phyloP scores from a whole-genome alignment of 176 grass and related monocot genomes.

The Luzula sylvatica region DNA sequence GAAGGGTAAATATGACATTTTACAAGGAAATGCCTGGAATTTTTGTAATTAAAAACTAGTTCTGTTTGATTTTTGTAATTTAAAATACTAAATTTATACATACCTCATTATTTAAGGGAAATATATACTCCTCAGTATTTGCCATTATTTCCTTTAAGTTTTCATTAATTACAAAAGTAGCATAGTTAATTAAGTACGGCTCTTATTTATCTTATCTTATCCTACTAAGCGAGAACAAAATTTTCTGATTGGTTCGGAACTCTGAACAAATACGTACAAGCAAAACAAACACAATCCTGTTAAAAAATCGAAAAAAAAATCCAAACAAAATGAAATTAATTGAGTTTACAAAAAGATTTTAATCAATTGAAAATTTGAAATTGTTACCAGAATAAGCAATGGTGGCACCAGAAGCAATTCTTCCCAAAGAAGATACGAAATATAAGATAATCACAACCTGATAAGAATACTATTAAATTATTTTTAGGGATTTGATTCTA shows the following conservation, averaged over 20 bases:
- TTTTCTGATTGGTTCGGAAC: slow-evolving; percentile 45
- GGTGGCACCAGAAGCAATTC: slow-evolving; percentile 71
- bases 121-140: neutral
- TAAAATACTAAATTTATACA: slow-evolving; percentile 10
- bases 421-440: slow-evolving; percentile 66
- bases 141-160: neutral
- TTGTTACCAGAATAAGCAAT: slow-evolving; percentile 81
- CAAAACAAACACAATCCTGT: slow-evolving; percentile 68
- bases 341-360: neutral
- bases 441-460: slow-evolving; percentile 73
- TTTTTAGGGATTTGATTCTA: neutral
- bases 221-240: slow-evolving; percentile 26
- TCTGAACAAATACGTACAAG: slow-evolving; percentile 66
- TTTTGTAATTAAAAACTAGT: slow-evolving; percentile 25
- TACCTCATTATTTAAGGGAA: neutral
- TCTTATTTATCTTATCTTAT: neutral
- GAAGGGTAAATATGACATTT: slow-evolving; percentile 46
- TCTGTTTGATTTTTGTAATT: neutral
- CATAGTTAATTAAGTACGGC: neutral
- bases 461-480: slow-evolving; percentile 1
- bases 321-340: neutral
- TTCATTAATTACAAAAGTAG: neutral
- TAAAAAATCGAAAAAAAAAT: neutral
- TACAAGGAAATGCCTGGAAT: slow-evolving; percentile 53
- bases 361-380: neutral